Percentiles rank a stretch among this genome's conserved stretches.
Evolutionary conservation across 106 monocot species (phyloP).

Genomic region (Iris macrosiphon): DNA sequence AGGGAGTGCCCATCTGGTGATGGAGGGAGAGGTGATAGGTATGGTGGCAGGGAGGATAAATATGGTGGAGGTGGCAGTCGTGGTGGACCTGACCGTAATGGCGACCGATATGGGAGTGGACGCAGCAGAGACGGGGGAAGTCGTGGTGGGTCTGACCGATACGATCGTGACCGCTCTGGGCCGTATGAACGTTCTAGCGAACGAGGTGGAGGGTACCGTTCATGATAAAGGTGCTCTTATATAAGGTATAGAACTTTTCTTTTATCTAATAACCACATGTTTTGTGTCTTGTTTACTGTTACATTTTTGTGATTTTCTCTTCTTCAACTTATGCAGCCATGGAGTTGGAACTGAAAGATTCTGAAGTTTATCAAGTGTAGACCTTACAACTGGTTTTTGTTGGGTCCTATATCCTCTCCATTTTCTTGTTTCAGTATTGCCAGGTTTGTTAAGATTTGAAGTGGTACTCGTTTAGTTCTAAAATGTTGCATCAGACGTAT

Average conservation of each 20-base stretch:
- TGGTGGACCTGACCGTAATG: constrained; percentile 49
- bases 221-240: constrained; percentile 1
- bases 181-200: constrained; percentile 70
- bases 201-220: constrained; percentile 34
- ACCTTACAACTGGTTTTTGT: neutral
- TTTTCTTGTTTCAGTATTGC: neutral
- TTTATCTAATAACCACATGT: too few species aligned
- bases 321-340: neutral
- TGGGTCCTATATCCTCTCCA: neutral
- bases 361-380: neutral
- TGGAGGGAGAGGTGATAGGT: constrained; percentile 63
- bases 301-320: neutral
- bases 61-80: constrained; percentile 32
- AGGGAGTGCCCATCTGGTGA: constrained; percentile 86
- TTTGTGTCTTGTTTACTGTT: too few species aligned
- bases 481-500: neutral
- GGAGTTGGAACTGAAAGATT: neutral
- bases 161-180: constrained; percentile 72
- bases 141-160: constrained; percentile 51
- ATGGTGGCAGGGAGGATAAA: constrained; percentile 25
- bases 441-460: constrained; percentile 1
- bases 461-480: neutral
- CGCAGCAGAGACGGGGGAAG: constrained; percentile 47
- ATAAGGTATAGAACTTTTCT: constrained; percentile 2
- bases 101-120: constrained; percentile 32